A percentile compares a stretch with the other conserved stretches of the same genome.
These are phyloP conservation scores for Tolypocladium amazonense DNA, from an alignment of 2,329 filamentous ascomycete species.

Conservation along the genomic window DNA sequence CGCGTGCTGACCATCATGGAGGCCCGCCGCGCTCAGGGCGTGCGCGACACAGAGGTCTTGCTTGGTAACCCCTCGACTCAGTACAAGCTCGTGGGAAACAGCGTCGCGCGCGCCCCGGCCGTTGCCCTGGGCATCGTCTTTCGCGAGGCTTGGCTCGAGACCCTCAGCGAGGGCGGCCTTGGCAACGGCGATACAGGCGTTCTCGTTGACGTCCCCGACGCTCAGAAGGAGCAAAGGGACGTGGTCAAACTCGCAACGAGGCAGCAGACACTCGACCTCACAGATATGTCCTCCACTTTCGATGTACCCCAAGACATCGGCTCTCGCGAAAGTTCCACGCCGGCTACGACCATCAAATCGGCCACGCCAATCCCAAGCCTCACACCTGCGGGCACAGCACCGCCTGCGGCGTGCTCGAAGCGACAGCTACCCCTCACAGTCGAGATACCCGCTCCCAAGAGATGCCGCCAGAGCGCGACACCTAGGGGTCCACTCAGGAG, in stretches of 20 bases:
- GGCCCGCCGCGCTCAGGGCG: constrained; percentile 56
- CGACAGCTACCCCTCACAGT: background rate
- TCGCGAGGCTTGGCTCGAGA: constrained; percentile 38
- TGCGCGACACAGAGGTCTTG: constrained; percentile 59
- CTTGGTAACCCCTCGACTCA: constrained; percentile 46
- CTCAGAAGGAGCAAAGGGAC: background rate
- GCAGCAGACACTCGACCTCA: background rate
- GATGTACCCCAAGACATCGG: background rate
- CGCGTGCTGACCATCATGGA: constrained; percentile 57
- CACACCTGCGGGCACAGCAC: background rate
- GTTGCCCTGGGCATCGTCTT: constrained; percentile 55
- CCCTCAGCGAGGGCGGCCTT: background rate
- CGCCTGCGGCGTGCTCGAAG: background rate
- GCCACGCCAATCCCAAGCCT: background rate
- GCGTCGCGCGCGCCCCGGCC: constrained; percentile 59
- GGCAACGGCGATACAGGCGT: background rate
- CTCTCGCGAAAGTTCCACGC: background rate
- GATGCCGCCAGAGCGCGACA: background rate
- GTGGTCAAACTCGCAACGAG: background rate
- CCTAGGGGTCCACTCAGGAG: background rate
- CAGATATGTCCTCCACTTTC: background rate
- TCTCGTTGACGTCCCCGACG: background rate
- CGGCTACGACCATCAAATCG: background rate
- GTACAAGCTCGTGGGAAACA: constrained; percentile 64
- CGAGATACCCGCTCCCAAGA: background rate